These are phyloP conservation scores for Sporisorium graminicola DNA, from an alignment of 1,284 basidiomycete species.

Conservation along the genomic window DNA sequence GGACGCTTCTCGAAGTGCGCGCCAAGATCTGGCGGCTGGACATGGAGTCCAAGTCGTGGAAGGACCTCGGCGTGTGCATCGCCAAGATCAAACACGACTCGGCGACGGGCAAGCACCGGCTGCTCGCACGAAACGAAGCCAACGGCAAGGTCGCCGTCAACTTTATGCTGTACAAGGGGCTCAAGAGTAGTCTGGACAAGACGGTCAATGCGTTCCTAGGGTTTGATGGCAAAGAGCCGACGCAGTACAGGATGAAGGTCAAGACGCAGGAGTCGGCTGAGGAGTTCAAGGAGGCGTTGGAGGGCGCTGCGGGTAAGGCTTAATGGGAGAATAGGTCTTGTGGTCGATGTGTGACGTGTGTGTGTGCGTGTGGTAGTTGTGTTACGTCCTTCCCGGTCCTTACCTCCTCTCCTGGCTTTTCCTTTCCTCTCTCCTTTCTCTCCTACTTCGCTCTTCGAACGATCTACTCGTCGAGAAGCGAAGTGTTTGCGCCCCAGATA, in stretches of 20 bases:
- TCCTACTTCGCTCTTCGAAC: no score
- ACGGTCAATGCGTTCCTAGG: conserved; percentile 57
- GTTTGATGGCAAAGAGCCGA: conserved; percentile 55
- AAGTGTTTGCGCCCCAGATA: conserved; percentile 49
- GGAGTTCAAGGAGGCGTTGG: conserved; percentile 52
- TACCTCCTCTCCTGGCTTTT: no score
- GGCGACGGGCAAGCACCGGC: conserved; percentile 41
- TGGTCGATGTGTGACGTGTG: conserved; percentile 7
- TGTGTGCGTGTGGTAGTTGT: conserved; percentile 6
- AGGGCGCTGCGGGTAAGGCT: conserved; percentile 20
- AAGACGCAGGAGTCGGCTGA: conserved; percentile 57
- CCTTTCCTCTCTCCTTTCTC: no score
- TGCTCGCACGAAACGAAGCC: conserved; percentile 63
- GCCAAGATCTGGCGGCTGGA: conserved; percentile 64
- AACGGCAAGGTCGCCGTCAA: conserved; percentile 64
- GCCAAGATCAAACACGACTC: conserved; percentile 58
- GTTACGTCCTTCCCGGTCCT: neutral
- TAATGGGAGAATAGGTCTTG: neutral
- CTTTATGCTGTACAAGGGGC: conserved; percentile 53
- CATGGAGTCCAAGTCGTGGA: conserved; percentile 46
- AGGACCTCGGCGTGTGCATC: conserved; percentile 61
- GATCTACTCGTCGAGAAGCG: neutral
- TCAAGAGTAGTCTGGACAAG: conserved; percentile 51
- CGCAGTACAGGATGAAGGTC: conserved; percentile 60
- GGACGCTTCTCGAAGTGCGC: conserved; percentile 49